Percentiles rank a stretch among this genome's conserved stretches.
These are phyloP conservation scores for Acanthamoeba sp. DNA, from an alignment of 208 protist genomes.

Conservation along the genomic window DNA sequence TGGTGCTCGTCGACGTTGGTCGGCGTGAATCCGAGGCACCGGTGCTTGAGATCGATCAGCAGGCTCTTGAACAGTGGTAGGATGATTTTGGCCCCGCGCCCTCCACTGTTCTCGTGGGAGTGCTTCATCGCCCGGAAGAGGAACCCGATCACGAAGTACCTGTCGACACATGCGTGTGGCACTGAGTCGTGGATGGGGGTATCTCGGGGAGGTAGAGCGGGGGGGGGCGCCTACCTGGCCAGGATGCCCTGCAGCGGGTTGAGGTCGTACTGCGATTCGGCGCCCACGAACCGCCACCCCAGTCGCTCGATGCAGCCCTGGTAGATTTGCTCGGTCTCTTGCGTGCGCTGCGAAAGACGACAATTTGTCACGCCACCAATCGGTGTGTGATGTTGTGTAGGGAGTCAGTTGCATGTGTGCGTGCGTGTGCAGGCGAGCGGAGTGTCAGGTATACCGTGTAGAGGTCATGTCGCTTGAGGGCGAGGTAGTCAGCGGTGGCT, in stretches of 20 bases:
- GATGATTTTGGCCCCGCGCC: conserved; percentile 66
- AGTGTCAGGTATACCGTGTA: background rate
- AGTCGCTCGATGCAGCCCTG: conserved; percentile 68
- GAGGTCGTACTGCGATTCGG: conserved; percentile 51
- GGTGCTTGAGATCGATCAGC: conserved; percentile 46
- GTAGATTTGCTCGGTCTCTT: conserved; percentile 69
- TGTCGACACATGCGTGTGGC: background rate
- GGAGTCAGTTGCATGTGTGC: background rate
- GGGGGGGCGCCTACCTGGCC: background rate
- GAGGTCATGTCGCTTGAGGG: conserved; percentile 52
- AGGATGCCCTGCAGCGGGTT: conserved; percentile 63
- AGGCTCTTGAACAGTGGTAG: conserved; percentile 63
- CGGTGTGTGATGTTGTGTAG: too few species aligned
- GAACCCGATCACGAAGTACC: conserved; percentile 69
- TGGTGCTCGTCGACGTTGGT: background rate
- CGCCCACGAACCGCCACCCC: conserved; percentile 66
- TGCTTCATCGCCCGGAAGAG: conserved; percentile 74
- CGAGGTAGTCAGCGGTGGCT: conserved; percentile 48
- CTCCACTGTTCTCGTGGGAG: conserved; percentile 65
- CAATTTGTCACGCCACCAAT: background rate
- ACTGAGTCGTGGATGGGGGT: background rate
- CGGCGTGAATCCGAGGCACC: background rate
- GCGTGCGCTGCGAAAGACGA: conserved; percentile 1
- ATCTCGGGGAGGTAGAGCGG: background rate
- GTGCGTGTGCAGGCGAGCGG: background rate